phyloP scores from a whole-genome alignment of 345 rosid genomes.

The Acer saccharum region DNA sequence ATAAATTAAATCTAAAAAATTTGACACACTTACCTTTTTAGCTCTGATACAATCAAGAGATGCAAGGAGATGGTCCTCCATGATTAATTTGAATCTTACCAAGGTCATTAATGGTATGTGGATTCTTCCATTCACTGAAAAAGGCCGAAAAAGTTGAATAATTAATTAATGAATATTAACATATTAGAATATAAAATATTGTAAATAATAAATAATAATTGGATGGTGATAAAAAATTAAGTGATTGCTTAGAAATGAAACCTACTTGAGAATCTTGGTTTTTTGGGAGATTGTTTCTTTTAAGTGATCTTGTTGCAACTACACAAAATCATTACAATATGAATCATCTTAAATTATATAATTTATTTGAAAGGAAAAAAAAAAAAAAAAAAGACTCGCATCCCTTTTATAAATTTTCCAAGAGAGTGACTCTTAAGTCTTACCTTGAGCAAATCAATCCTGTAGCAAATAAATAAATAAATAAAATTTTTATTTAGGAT shows the following conservation, averaged over 20 bases:
- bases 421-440: too few relatives aligned
- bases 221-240: background rate
- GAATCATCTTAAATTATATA: background rate
- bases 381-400: too few relatives aligned
- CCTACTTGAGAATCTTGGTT: slow-evolving; percentile 31
- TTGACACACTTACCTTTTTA: background rate
- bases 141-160: background rate
- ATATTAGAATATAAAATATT: too few relatives aligned
- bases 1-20: too few relatives aligned
- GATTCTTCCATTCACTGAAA: slow-evolving; percentile 34
- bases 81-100: slow-evolving; percentile 16
- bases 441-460: slow-evolving; percentile 21
- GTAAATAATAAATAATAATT: background rate
- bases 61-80: slow-evolving; percentile 34
- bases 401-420: background rate
- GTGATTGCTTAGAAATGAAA: too few relatives aligned
- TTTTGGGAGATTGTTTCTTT: slow-evolving; percentile 21
- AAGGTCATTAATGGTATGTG: slow-evolving; percentile 13
- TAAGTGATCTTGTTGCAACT: slow-evolving; percentile 21
- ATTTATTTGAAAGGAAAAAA: background rate
- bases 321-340: background rate
- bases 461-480: slow-evolving; percentile 1
- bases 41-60: slow-evolving; percentile 12
- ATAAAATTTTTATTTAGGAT: too few relatives aligned
- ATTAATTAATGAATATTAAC: too few relatives aligned